A percentile compares a stretch with the other conserved stretches of the same genome.
Conservation (phyloP, 352 stramenopile genomes). For the Pythium sp. region DNA sequence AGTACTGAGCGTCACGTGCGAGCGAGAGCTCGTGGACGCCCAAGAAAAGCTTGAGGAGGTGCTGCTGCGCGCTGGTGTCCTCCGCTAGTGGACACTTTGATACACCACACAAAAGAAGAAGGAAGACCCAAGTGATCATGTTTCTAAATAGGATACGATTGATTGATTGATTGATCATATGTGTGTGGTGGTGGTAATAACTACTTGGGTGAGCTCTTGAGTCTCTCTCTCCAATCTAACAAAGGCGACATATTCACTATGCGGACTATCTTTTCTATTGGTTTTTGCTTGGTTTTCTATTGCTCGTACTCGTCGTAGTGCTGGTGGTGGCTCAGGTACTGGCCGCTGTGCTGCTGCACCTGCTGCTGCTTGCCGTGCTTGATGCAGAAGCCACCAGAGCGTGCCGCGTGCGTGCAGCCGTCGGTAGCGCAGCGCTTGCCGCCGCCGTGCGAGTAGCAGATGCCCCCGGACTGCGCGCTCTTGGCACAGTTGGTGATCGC, state of each 20-base stretch:
- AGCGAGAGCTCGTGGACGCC: slow-evolving; percentile 35
- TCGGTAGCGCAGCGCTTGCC: slow-evolving; percentile 78
- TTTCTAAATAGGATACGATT: neutral
- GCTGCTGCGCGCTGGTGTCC: neutral
- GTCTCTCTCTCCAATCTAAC: neutral
- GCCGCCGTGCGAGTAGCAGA: slow-evolving; percentile 83
- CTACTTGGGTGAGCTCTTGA: neutral
- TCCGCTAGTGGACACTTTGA: neutral
- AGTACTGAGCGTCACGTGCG: slow-evolving; percentile 40
- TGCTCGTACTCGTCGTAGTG: slow-evolving; percentile 2
- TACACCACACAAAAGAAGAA: neutral
- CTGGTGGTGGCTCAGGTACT: neutral
- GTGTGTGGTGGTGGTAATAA: neutral
- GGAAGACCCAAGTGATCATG: neutral
- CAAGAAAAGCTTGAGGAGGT: slow-evolving; percentile 34
- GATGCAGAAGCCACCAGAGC: slow-evolving; percentile 81
- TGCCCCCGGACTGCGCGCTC: slow-evolving; percentile 75
- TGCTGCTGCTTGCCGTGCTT: slow-evolving; percentile 78
- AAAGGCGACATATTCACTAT: neutral
- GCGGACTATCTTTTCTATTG: neutral
- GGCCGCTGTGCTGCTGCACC: slow-evolving; percentile 11
- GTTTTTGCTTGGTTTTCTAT: neutral
- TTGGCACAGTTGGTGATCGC: slow-evolving; percentile 72
- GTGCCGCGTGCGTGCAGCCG: slow-evolving; percentile 73
- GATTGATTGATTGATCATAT: neutral